These are phyloP conservation scores for Xerocomus nothofagi DNA, from an alignment of 1,284 basidiomycete species.

Conservation along the genomic window DNA sequence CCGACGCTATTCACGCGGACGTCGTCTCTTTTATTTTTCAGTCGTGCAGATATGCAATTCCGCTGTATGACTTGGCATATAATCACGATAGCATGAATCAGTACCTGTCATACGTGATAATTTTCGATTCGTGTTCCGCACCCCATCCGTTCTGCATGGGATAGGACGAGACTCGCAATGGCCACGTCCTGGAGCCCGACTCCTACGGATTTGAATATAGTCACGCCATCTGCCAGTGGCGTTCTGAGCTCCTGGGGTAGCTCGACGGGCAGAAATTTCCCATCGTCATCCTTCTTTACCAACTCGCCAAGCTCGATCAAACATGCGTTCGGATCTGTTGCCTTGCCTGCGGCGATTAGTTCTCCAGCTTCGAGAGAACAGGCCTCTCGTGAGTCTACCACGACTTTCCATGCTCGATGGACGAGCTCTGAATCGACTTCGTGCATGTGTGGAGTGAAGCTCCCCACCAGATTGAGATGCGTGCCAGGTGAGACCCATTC, in stretches of 20 bases:
- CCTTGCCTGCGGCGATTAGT: slow-evolving; percentile 56
- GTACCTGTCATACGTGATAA: slow-evolving; percentile 35
- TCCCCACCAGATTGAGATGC: slow-evolving; percentile 80
- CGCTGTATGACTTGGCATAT: no score
- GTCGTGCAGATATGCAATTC: no score
- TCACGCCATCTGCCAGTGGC: slow-evolving; percentile 49
- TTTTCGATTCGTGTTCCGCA: slow-evolving; percentile 40
- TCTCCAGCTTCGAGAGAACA: slow-evolving; percentile 79
- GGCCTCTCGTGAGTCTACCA: slow-evolving; percentile 74
- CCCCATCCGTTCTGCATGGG: slow-evolving; percentile 39
- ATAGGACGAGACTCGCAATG: slow-evolving; percentile 52
- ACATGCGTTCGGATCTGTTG: slow-evolving; percentile 37
- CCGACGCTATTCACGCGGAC: no score
- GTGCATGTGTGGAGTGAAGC: slow-evolving; percentile 78
- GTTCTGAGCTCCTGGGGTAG: slow-evolving; percentile 35
- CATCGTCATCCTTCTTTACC: slow-evolving; percentile 33
- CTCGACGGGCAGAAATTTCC: slow-evolving; percentile 17
- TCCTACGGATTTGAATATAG: slow-evolving; percentile 79
- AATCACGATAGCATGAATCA: no score
- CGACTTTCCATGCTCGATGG: slow-evolving; percentile 46
- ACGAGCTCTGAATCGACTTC: slow-evolving; percentile 69
- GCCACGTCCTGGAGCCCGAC: slow-evolving; percentile 76
- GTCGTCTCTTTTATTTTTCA: no score
- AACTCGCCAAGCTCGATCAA: slow-evolving; percentile 66
- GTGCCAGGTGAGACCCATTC: slow-evolving; percentile 59